Evolutionary conservation across 345 rosid species (phyloP), one percentile per base, ranked within the genome.

Genomic region (Sonneratia alba): DNA sequence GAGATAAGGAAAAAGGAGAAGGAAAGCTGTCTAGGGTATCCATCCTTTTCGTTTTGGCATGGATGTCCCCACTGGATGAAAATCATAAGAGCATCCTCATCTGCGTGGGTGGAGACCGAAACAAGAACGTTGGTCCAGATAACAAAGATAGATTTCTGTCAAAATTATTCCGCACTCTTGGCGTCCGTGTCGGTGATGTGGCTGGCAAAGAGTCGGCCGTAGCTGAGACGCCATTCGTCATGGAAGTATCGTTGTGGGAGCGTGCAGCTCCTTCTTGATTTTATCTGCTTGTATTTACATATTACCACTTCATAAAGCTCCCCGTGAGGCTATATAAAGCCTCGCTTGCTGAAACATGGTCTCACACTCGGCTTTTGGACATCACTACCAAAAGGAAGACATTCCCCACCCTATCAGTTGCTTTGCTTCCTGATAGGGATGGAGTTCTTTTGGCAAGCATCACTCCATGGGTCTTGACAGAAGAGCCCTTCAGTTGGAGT

Each of bases 291-390:
- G 57, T 53, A 53, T 19, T 15, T 7, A 19, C 57, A 53, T 42
- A 4, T 53, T 19, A 4, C 57, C 57, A 53, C 22, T 9, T 21
- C 36, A 57, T n/a, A 24, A 57, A 53, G 57, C 57, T 53, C 21
- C 1, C 7, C 7, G 21, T 57, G 63, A 57, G 68, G 74, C 92
- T 87, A 85, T 84, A 77, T 84, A 87, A 85, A 72, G 78, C 56
- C 70, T 55, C 18, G 51, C 16, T 37, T 63, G 70, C 71, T 34
- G 57, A 69, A 63, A 77, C 77, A 21, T 67, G 70, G 63, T 66
- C 74, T 73, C 87, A 77, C 53, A 79, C 73, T 47, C 0, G 76
- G 87, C 77, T 76, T 77, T 12, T 8, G 77, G 78, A 34, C 70
- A 34, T 18, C 66, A 11, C 15, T 1, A 13, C 64, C 40, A 47